Conservation (phyloP, 768 basidiomycete species). For the Udeniomyces megalosporus region DNA sequence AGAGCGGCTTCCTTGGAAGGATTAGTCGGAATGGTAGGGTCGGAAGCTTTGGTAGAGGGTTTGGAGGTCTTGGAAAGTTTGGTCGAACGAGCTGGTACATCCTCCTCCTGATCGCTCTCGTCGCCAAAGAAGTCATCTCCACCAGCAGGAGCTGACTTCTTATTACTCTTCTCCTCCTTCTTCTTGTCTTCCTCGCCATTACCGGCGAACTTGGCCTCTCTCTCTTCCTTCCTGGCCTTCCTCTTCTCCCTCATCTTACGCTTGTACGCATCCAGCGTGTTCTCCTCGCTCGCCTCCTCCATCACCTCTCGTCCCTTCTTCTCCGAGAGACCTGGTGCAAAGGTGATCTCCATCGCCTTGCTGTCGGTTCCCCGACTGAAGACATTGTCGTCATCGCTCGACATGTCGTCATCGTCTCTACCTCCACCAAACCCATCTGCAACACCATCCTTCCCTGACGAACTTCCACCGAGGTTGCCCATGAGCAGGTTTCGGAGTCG, state of each 20-base stretch:
- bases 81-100: slow-evolving; percentile 23
- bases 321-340: slow-evolving; percentile 63
- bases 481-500: slow-evolving; percentile 63
- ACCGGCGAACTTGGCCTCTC: slow-evolving; percentile 12
- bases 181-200: background rate
- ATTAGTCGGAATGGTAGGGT: no score
- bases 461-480: slow-evolving; percentile 22
- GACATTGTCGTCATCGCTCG: slow-evolving; percentile 21
- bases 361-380: background rate
- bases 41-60: no score
- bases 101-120: slow-evolving; percentile 31
- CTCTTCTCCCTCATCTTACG: slow-evolving; percentile 78
- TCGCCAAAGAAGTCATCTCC: slow-evolving; percentile 67
- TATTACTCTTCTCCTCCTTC: slow-evolving; percentile 12
- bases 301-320: slow-evolving; percentile 24
- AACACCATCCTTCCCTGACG: slow-evolving; percentile 35
- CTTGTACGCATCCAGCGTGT: slow-evolving; percentile 75
- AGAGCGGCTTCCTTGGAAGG: slow-evolving; percentile 7
- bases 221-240: slow-evolving; percentile 58
- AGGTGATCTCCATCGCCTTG: slow-evolving; percentile 74
- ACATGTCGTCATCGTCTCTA: slow-evolving; percentile 25
- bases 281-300: slow-evolving; percentile 48
- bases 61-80: slow-evolving; percentile 2
- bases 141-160: slow-evolving; percentile 20
- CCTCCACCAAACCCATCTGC: slow-evolving; percentile 69